These are phyloP conservation scores for Yamadazyma phyllophila DNA, from an alignment of 805 yeast species.

Conservation along the genomic window DNA sequence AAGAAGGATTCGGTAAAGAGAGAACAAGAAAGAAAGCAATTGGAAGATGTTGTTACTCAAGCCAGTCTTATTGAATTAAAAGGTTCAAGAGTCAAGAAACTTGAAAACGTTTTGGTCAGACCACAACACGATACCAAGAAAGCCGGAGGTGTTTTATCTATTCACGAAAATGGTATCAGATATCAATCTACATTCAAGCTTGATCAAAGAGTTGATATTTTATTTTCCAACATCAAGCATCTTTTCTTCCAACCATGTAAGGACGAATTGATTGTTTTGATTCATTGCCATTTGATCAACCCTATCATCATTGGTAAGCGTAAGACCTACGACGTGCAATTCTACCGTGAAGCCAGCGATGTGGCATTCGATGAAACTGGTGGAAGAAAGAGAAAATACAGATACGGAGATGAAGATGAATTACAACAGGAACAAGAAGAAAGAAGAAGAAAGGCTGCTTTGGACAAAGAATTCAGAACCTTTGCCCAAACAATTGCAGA, in stretches of 20 bases:
- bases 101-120: slow-evolving; percentile 86
- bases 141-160: slow-evolving; percentile 83
- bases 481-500: slow-evolving; percentile 92
- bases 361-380: slow-evolving; percentile 97
- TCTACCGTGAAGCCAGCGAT: slow-evolving; percentile 95
- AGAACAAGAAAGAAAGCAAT: slow-evolving; percentile 84
- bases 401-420: slow-evolving; percentile 98
- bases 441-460: slow-evolving; percentile 82
- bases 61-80: slow-evolving; percentile 80
- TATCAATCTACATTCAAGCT: slow-evolving; percentile 82
- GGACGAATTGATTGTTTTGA: slow-evolving; percentile 87
- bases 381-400: slow-evolving; percentile 78
- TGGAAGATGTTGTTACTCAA: slow-evolving; percentile 93
- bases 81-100: slow-evolving; percentile 79
- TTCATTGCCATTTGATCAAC: slow-evolving; percentile 87
- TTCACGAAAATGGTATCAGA: slow-evolving; percentile 94
- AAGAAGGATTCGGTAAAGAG: slow-evolving; percentile 88
- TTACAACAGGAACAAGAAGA: slow-evolving; percentile 98
- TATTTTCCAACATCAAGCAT: slow-evolving; percentile 89
- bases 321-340: slow-evolving; percentile 93
- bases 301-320: slow-evolving; percentile 95
- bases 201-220: slow-evolving; percentile 83
- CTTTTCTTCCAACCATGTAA: slow-evolving; percentile 94
- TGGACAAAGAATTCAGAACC: slow-evolving; percentile 86
- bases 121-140: slow-evolving; percentile 98